Conservation (phyloP, 1,284 basidiomycete genomes). For the Cryptococcus sp. region DNA sequence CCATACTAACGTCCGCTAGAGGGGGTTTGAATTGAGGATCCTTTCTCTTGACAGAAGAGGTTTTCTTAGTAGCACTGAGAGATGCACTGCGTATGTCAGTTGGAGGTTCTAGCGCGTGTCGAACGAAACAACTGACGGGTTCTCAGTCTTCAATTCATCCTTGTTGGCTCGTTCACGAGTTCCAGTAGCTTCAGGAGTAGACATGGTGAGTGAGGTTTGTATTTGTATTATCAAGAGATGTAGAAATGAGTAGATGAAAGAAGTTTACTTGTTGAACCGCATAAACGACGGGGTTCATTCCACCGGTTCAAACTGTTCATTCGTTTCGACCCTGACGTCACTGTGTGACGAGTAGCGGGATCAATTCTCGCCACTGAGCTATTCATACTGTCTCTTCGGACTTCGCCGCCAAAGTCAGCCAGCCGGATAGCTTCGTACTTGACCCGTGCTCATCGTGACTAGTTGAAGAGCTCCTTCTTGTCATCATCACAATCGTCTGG, state of each 20-base stretch:
- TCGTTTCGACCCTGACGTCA: not conserved
- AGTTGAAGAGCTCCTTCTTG: too few species aligned
- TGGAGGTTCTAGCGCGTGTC: too few species aligned
- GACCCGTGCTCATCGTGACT: too few species aligned
- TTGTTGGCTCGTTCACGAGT: constrained; percentile 3
- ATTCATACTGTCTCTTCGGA: too few species aligned
- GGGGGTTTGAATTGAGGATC: constrained; percentile 44
- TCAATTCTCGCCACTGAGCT: too few species aligned
- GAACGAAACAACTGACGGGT: constrained; percentile 14
- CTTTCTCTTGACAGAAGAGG: constrained; percentile 19
- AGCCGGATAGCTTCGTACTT: too few species aligned
- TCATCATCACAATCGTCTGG: too few species aligned
- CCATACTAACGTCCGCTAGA: constrained; percentile 42
- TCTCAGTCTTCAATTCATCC: constrained; percentile 5
- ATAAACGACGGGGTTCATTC: too few species aligned
- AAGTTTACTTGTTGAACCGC: not conserved
- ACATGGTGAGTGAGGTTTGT: constrained; percentile 5
- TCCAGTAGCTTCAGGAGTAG: constrained; percentile 9
- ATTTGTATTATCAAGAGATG: not conserved
- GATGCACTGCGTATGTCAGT: constrained; percentile 28
- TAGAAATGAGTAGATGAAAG: not conserved
- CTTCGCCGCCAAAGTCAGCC: too few species aligned
- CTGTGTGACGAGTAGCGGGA: not conserved
- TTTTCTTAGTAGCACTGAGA: constrained; percentile 23
- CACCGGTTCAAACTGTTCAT: too few species aligned